Conservation (phyloP, 169 alveolate species). For the Eimeria brunetti region DNA sequence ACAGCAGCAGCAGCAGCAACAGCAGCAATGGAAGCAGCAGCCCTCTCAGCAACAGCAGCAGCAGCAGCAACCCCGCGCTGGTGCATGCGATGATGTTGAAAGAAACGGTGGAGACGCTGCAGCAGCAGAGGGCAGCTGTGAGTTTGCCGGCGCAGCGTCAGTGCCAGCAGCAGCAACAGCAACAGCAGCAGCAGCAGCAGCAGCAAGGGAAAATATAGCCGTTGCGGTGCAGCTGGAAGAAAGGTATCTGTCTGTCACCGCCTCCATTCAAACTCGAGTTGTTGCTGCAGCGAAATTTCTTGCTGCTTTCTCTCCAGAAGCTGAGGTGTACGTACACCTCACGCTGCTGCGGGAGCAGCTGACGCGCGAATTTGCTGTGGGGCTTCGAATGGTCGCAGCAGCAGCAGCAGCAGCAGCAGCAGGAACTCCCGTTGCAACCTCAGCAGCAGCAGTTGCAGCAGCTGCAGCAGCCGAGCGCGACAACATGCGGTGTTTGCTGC, state of each 20-base stretch:
- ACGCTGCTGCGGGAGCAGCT: slow-evolving; percentile 50
- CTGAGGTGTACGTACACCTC: slow-evolving; percentile 68
- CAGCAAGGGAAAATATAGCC: background rate
- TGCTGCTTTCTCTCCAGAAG: background rate
- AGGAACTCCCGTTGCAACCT: background rate
- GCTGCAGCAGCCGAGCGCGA: slow-evolving; percentile 25
- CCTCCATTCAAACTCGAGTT: background rate
- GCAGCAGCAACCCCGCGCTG: background rate
- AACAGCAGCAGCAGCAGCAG: background rate
- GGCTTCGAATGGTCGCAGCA: slow-evolving; percentile 36
- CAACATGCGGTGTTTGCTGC: background rate
- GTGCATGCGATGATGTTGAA: background rate
- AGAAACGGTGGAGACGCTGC: background rate
- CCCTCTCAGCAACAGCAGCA: background rate
- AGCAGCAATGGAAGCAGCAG: background rate
- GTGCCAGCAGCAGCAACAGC: background rate
- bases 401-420: slow-evolving; percentile 26
- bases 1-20: slow-evolving; percentile 1
- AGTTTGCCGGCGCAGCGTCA: background rate
- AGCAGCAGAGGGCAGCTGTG: background rate
- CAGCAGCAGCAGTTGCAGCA: background rate
- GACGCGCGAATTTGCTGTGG: slow-evolving; percentile 22
- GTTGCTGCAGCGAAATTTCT: slow-evolving; percentile 31
- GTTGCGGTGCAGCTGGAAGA: slow-evolving; percentile 17
- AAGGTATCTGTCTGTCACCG: background rate